A percentile compares a stretch with the other conserved stretches of the same genome.
phyloP scores from a whole-genome alignment of 805 yeast genomes.

The Wickerhamiella australiensis region DNA sequence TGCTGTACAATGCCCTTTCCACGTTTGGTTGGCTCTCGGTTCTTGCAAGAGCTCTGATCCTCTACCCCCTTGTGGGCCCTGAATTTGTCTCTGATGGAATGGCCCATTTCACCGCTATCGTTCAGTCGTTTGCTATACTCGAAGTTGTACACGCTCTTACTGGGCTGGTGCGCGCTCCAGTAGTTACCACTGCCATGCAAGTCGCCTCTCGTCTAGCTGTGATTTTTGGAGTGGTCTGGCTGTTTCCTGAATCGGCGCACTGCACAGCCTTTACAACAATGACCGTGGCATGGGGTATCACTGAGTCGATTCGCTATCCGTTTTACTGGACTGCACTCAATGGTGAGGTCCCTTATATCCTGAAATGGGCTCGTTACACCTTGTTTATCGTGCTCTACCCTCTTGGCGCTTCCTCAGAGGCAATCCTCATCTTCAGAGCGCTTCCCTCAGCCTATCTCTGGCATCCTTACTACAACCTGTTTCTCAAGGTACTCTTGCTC shows the following conservation, averaged over 20 bases:
- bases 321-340: constrained; percentile 58
- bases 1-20: constrained; percentile 41
- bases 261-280: constrained; percentile 46
- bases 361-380: constrained; percentile 71
- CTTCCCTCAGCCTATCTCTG: constrained; percentile 49
- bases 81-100: constrained; percentile 54
- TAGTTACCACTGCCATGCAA: constrained; percentile 74
- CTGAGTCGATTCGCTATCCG: constrained; percentile 84
- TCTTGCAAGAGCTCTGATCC: constrained; percentile 34
- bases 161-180: constrained; percentile 77
- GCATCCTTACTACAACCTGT: constrained; percentile 38
- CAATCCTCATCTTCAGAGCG: constrained; percentile 54
- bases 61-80: constrained; percentile 42
- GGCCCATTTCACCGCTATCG: constrained; percentile 42
- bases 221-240: constrained; percentile 67
- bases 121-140: constrained; percentile 69
- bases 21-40: constrained; percentile 45
- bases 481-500: constrained; percentile 45
- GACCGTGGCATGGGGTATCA: constrained; percentile 76
- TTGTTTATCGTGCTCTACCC: constrained; percentile 78
- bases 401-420: constrained; percentile 80
- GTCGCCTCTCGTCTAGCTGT: constrained; percentile 74
- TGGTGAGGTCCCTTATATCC: constrained; percentile 42
- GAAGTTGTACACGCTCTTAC: constrained; percentile 68
- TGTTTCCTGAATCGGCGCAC: constrained; percentile 62